Conservation (phyloP, 106 monocot species). For the Apostasia shenzhenica region DNA sequence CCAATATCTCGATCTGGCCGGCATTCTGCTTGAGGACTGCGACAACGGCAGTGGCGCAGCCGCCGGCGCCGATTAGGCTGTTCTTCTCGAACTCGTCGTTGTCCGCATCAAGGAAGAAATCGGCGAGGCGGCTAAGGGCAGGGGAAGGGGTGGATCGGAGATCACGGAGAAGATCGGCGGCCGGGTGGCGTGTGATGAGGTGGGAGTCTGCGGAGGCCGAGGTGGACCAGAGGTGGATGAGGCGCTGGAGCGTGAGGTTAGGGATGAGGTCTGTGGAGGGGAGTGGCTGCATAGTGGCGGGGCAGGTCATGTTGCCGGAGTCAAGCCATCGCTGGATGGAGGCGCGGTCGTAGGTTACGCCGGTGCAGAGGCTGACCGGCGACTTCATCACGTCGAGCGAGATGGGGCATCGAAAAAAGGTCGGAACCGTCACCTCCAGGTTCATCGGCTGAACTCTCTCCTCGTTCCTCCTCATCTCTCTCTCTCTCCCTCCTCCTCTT, state of each 20-base stretch:
- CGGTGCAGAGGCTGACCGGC: slow-evolving; percentile 72
- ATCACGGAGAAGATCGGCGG: slow-evolving; percentile 16
- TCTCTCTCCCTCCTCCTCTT: no score
- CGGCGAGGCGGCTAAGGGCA: slow-evolving; percentile 30
- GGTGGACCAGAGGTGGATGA: slow-evolving; percentile 50
- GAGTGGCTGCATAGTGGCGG: slow-evolving; percentile 61
- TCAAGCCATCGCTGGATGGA: slow-evolving; percentile 67
- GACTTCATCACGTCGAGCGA: slow-evolving; percentile 71
- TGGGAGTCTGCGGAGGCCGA: slow-evolving; percentile 1
- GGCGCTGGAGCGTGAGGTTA: slow-evolving; percentile 56
- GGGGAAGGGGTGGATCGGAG: slow-evolving; percentile 22
- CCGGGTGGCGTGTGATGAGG: not conserved
- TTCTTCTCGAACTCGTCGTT: slow-evolving; percentile 43
- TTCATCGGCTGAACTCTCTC: not conserved
- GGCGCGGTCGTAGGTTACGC: slow-evolving; percentile 68
- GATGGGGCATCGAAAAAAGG: slow-evolving; percentile 65
- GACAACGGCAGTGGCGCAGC: slow-evolving; percentile 20
- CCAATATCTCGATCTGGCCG: slow-evolving; percentile 3
- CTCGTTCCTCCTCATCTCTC: slow-evolving; percentile 7
- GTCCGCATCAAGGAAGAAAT: slow-evolving; percentile 23
- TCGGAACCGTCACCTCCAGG: slow-evolving; percentile 32
- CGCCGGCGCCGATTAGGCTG: slow-evolving; percentile 12
- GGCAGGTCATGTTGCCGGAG: slow-evolving; percentile 52
- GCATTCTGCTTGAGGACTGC: slow-evolving; percentile 16
- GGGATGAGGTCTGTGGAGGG: slow-evolving; percentile 58